Evolutionary conservation across 805 yeast species (phyloP).

Genomic region (Zygosaccharomyces bailii): DNA sequence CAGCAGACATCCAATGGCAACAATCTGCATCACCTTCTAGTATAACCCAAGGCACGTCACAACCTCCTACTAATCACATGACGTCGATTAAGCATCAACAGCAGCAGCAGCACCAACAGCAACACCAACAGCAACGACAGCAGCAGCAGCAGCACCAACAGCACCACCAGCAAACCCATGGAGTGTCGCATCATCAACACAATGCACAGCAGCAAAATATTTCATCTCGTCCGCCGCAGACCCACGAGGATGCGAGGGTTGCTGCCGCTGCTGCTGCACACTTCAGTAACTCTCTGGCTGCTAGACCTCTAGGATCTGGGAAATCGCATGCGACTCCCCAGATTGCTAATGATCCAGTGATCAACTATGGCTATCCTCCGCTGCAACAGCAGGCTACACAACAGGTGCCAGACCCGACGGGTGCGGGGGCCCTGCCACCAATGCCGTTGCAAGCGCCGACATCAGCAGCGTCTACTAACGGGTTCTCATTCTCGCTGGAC

Average conservation of each 20-base stretch:
- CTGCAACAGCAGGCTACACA: conserved; percentile 9
- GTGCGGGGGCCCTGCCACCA: conserved; percentile 8
- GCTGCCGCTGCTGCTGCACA: not conserved
- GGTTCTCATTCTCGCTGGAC: conserved; percentile 23
- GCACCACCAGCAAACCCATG: conserved; percentile 6
- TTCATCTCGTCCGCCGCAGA: not conserved
- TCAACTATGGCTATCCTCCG: conserved; percentile 16
- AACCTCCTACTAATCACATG: not conserved
- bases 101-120: not conserved
- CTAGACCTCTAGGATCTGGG: conserved; percentile 17
- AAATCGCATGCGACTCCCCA: conserved; percentile 11
- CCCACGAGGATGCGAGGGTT: not conserved
- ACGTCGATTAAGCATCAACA: conserved; percentile 3
- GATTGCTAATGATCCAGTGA: conserved; percentile 12
- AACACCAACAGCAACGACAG: conserved; percentile 6
- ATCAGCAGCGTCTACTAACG: conserved; percentile 15
- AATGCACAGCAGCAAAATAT: not conserved
- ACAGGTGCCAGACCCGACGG: conserved; percentile 10
- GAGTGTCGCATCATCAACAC: conserved; percentile 4
- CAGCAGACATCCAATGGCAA: conserved; percentile 11
- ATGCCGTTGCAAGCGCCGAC: conserved; percentile 13
- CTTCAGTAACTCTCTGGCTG: conserved; percentile 13
- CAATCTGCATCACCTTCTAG: conserved; percentile 4
- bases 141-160: not conserved
- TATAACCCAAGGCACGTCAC: not conserved